Percentiles rank a stretch among this genome's conserved stretches.
Conservation (phyloP, 2,329 filamentous ascomycete species). For the Alternaria arbusti region DNA sequence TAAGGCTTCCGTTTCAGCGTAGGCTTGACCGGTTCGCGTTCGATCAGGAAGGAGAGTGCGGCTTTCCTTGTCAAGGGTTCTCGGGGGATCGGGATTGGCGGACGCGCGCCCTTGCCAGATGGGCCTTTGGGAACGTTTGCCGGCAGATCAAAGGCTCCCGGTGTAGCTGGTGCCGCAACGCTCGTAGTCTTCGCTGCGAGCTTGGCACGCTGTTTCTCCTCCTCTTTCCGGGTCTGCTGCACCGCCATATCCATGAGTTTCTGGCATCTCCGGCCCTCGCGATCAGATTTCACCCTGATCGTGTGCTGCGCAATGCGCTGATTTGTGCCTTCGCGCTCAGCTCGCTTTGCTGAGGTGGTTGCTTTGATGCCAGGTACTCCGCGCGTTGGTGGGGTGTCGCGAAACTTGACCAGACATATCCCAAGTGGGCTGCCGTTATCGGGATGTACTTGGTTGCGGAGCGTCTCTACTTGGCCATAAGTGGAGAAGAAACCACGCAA, state of each 20-base stretch:
- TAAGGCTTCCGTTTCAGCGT: slow-evolving; percentile 83
- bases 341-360: slow-evolving; percentile 79
- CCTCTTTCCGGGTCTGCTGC: slow-evolving; percentile 69
- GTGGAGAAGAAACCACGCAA: slow-evolving; percentile 77
- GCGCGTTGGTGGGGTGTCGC: slow-evolving; percentile 67
- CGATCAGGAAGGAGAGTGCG: slow-evolving; percentile 58
- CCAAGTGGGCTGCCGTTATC: slow-evolving; percentile 93
- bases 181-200: slow-evolving; percentile 35
- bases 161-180: slow-evolving; percentile 25
- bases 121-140: slow-evolving; percentile 88
- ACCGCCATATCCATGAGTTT: slow-evolving; percentile 78
- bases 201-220: slow-evolving; percentile 54
- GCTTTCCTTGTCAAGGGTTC: slow-evolving; percentile 54
- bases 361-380: slow-evolving; percentile 67
- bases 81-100: slow-evolving; percentile 47
- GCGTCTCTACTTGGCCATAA: slow-evolving; percentile 86
- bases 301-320: slow-evolving; percentile 78
- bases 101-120: slow-evolving; percentile 59
- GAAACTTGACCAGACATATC: slow-evolving; percentile 89
- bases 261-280: slow-evolving; percentile 82
- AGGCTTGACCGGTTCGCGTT: slow-evolving; percentile 69
- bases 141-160: slow-evolving; percentile 64
- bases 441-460: slow-evolving; percentile 94
- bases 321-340: slow-evolving; percentile 77
- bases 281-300: slow-evolving; percentile 86